These are phyloP conservation scores for Trametes maxima DNA, from an alignment of 768 basidiomycete genomes.

Conservation along the genomic window DNA sequence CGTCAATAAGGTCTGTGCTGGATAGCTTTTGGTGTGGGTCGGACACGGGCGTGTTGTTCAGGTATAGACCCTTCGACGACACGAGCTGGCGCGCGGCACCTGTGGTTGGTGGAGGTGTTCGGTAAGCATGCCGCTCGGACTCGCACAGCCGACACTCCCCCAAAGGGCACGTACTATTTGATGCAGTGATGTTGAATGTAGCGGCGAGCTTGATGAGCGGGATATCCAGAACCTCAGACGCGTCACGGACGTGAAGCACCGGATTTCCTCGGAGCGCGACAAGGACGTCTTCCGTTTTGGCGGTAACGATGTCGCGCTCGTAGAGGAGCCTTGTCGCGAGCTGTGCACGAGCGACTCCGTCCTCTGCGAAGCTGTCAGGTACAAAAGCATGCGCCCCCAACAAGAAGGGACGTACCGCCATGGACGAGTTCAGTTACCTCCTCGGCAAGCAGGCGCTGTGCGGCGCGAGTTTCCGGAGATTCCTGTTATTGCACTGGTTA, in stretches of 20 bases:
- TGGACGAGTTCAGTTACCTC: slow-evolving; percentile 35
- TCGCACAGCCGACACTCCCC: neutral
- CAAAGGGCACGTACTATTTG: slow-evolving; percentile 54
- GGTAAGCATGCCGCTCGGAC: neutral
- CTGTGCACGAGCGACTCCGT: slow-evolving; percentile 28
- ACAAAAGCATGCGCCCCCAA: no score
- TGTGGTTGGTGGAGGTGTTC: slow-evolving; percentile 32
- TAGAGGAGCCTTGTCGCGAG: slow-evolving; percentile 30
- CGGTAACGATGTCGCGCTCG: slow-evolving; percentile 30
- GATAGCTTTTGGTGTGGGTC: slow-evolving; percentile 49
- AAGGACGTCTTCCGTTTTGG: slow-evolving; percentile 59
- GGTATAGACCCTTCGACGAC: slow-evolving; percentile 65
- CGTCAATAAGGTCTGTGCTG: slow-evolving; percentile 56
- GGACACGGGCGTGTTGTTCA: slow-evolving; percentile 64
- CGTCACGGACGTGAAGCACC: slow-evolving; percentile 55
- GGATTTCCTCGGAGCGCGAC: slow-evolving; percentile 66
- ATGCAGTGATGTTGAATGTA: slow-evolving; percentile 57
- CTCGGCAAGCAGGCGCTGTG: slow-evolving; percentile 32
- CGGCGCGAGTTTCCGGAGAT: slow-evolving; percentile 27
- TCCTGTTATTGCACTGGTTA: slow-evolving; percentile 10
- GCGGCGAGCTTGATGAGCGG: slow-evolving; percentile 65
- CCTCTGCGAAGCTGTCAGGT: slow-evolving; percentile 12
- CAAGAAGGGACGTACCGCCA: slow-evolving; percentile 26
- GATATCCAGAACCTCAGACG: slow-evolving; percentile 52
- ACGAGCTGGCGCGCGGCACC: slow-evolving; percentile 69